Percentiles rank a stretch among this genome's conserved stretches.
phyloP scores from a whole-genome alignment of 1,139 yeast genomes.

The Taiozyma sp. region DNA sequence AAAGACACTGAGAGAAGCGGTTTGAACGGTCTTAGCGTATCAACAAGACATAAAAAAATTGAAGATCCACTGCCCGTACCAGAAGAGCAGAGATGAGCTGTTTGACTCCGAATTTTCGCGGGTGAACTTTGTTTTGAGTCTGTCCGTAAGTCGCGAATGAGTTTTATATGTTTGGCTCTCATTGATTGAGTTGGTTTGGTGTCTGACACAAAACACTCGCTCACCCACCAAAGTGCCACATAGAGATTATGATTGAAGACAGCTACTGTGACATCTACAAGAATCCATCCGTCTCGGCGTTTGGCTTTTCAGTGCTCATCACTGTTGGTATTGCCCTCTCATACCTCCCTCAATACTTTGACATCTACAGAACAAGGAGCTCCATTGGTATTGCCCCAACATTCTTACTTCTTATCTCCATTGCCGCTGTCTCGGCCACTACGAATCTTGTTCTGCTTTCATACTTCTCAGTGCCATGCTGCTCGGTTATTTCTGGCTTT shows the following conservation, averaged over 20 bases:
- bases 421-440: slow-evolving; percentile 67
- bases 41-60: not conserved
- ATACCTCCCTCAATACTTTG: slow-evolving; percentile 71
- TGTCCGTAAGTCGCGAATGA: no score
- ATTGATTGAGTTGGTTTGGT: not conserved
- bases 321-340: slow-evolving; percentile 68
- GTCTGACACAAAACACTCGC: not conserved
- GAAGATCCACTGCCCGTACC: not conserved
- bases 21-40: not conserved
- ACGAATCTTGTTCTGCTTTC: slow-evolving; percentile 65
- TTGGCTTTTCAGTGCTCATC: slow-evolving; percentile 13
- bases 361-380: slow-evolving; percentile 53
- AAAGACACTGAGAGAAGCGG: no score
- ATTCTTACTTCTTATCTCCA: slow-evolving; percentile 67
- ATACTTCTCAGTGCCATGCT: slow-evolving; percentile 49
- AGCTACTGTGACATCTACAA: slow-evolving; percentile 16
- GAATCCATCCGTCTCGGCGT: slow-evolving; percentile 16
- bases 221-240: not conserved
- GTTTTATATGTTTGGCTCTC: no score
- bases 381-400: slow-evolving; percentile 80
- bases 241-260: not conserved
- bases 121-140: not conserved
- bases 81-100: not conserved
- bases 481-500: slow-evolving; percentile 40
- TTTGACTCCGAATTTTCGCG: not conserved